These are phyloP conservation scores for Xylaria grammica DNA, from an alignment of 495 filamentous ascomycete species.

Conservation along the genomic window DNA sequence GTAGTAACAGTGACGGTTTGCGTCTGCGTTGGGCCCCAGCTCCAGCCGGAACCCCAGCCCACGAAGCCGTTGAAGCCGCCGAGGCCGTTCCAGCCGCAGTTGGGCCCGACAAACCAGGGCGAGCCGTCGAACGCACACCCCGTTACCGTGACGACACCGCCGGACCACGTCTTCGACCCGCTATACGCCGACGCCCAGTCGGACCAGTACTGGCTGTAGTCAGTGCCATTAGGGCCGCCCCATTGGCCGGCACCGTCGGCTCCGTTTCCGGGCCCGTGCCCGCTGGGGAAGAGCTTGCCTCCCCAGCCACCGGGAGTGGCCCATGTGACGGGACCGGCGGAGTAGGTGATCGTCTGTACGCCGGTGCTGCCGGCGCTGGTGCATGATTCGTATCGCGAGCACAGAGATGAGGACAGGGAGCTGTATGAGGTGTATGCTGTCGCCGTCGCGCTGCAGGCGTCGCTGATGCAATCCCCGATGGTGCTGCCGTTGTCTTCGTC, in stretches of 20 bases:
- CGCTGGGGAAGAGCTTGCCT: conserved; percentile 20
- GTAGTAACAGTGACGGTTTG: conserved; percentile 42
- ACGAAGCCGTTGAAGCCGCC: conserved; percentile 49
- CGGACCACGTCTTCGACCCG: conserved; percentile 45
- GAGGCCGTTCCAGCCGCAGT: conserved; percentile 45
- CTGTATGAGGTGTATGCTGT: conserved; percentile 46
- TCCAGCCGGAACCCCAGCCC: conserved; percentile 52
- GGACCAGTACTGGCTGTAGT: conserved; percentile 36
- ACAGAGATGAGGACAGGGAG: conserved; percentile 48
- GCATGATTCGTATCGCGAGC: conserved; percentile 44
- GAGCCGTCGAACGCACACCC: conserved; percentile 52
- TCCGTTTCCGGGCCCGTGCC: conserved; percentile 19
- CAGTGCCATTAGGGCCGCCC: conserved; percentile 18
- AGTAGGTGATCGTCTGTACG: conserved; percentile 46
- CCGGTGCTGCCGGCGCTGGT: conserved; percentile 46
- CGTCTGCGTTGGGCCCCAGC: conserved; percentile 43
- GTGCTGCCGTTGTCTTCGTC: conserved; percentile 38
- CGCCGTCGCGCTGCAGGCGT: conserved; percentile 44
- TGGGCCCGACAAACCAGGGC: conserved; percentile 54
- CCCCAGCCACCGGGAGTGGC: conserved; percentile 34
- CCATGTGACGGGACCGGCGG: conserved; percentile 48
- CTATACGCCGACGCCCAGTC: conserved; percentile 38
- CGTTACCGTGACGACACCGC: conserved; percentile 52
- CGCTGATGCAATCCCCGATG: conserved; percentile 43
- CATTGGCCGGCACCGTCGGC: conserved; percentile 17